phyloP scores from a whole-genome alignment of 2,329 filamentous ascomycete species.

The Diaporthe velutina region DNA sequence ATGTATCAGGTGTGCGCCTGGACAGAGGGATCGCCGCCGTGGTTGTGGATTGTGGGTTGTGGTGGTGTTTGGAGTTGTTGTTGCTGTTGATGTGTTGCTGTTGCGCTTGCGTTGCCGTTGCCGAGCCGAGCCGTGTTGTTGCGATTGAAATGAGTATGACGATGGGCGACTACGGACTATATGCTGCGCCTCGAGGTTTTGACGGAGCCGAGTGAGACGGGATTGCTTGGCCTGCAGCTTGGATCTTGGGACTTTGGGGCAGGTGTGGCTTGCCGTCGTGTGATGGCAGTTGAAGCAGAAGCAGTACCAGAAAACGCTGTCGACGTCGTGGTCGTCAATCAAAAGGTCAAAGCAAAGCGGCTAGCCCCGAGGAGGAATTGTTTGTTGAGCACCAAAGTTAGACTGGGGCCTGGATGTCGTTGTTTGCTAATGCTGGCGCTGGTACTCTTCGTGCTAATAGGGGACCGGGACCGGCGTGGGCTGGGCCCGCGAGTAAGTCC shows the following conservation, averaged over 20 bases:
- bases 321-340: not conserved
- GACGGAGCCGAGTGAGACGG: not conserved
- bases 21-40: conserved; percentile 6
- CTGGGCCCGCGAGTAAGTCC: conserved; percentile 36
- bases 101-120: conserved; percentile 7
- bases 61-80: not conserved
- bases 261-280: not conserved
- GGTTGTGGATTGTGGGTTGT: not conserved
- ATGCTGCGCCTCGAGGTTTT: conserved; percentile 20
- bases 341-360: conserved; percentile 5
- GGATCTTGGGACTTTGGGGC: conserved; percentile 1
- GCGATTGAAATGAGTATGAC: conserved; percentile 12
- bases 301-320: not conserved
- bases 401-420: not conserved
- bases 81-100: not conserved
- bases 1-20: conserved; percentile 18
- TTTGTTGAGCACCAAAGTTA: not conserved
- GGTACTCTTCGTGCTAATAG: conserved; percentile 8
- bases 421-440: conserved; percentile 17
- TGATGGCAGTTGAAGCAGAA: not conserved
- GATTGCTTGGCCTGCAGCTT: conserved; percentile 15
- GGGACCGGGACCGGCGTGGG: conserved; percentile 36
- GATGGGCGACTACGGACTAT: not conserved
- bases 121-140: conserved; percentile 18
- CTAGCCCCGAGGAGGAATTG: conserved; percentile 4